phyloP scores from a whole-genome alignment of 352 stramenopile species.

The Phytophthora chlamydospora region DNA sequence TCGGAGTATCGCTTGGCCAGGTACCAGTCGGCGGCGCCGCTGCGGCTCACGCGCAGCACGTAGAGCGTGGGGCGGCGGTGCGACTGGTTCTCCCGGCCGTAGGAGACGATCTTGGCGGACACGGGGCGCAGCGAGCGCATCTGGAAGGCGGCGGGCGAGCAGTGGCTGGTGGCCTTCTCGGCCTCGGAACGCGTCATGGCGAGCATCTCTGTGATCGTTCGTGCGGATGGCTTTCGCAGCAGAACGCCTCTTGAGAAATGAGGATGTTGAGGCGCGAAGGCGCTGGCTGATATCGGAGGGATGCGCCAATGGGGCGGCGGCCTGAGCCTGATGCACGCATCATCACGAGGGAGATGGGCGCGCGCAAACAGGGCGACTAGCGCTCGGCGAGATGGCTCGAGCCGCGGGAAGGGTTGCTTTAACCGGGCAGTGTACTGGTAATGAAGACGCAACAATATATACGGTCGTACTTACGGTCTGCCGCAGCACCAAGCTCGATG shows the following conservation, averaged over 20 bases:
- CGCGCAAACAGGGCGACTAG: constrained; percentile 9
- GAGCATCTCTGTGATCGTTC: not conserved
- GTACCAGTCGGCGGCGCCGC: constrained; percentile 62
- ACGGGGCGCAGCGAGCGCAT: constrained; percentile 67
- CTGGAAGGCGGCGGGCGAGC: constrained; percentile 31
- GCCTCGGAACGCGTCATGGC: constrained; percentile 8
- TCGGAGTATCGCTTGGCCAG: constrained; percentile 80
- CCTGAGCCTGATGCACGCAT: constrained; percentile 17
- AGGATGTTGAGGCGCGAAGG: constrained; percentile 25
- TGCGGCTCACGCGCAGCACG: constrained; percentile 66
- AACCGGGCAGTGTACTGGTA: too few species aligned
- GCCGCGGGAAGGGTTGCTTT: too few species aligned
- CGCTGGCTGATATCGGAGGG: not conserved
- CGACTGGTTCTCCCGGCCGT: constrained; percentile 57
- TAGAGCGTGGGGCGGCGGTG: constrained; percentile 66
- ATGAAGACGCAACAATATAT: too few species aligned
- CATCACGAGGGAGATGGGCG: constrained; percentile 14
- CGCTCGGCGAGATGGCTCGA: too few species aligned
- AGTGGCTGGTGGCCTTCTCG: constrained; percentile 14
- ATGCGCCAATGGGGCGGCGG: constrained; percentile 26
- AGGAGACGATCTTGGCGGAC: constrained; percentile 66
- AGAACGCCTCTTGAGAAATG: constrained; percentile 33
- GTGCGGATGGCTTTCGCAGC: constrained; percentile 4
- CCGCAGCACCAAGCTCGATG: too few species aligned
- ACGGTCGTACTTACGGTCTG: too few species aligned